These are phyloP conservation scores for Collybia mongolica DNA, from an alignment of 768 basidiomycete genomes.

Conservation along the genomic window DNA sequence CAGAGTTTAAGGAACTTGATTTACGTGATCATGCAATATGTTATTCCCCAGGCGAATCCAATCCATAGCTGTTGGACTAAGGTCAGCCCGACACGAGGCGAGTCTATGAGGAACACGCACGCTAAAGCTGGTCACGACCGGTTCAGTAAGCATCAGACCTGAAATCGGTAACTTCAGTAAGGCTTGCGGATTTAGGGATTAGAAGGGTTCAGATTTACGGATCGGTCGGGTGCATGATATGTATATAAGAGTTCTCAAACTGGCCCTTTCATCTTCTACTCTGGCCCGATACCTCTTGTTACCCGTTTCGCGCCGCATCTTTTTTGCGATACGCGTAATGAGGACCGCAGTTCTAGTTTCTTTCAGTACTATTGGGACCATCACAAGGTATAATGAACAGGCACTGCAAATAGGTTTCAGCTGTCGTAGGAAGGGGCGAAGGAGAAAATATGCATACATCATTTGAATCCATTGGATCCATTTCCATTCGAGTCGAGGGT, in stretches of 20 bases:
- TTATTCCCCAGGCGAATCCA: constrained; percentile 74
- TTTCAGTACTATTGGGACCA: constrained; percentile 54
- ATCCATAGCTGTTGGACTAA: constrained; percentile 55
- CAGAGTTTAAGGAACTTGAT: constrained; percentile 7
- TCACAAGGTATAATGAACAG: constrained; percentile 46
- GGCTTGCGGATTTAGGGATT: not conserved
- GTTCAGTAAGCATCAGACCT: constrained; percentile 74
- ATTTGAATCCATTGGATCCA: constrained; percentile 86
- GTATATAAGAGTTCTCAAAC: constrained; percentile 56
- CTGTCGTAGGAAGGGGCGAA: not conserved
- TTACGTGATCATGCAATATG: constrained; percentile 66
- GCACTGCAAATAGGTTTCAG: constrained; percentile 33
- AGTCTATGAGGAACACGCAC: constrained; percentile 34
- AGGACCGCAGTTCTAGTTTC: constrained; percentile 78
- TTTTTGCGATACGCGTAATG: constrained; percentile 61
- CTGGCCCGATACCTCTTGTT: constrained; percentile 60
- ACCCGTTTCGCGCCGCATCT: constrained; percentile 63
- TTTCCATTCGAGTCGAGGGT: constrained; percentile 60
- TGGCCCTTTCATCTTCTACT: constrained; percentile 61
- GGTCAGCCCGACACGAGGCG: not conserved
- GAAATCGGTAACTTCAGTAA: not conserved
- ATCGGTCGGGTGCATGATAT: constrained; percentile 72
- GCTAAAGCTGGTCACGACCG: constrained; percentile 70
- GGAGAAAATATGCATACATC: constrained; percentile 40
- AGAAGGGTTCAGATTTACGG: constrained; percentile 40